Evolutionary conservation across 208 protist genomes (phyloP), one percentile per base, ranked within the genome.

Genomic region (Borovskyia barvae): DNA sequence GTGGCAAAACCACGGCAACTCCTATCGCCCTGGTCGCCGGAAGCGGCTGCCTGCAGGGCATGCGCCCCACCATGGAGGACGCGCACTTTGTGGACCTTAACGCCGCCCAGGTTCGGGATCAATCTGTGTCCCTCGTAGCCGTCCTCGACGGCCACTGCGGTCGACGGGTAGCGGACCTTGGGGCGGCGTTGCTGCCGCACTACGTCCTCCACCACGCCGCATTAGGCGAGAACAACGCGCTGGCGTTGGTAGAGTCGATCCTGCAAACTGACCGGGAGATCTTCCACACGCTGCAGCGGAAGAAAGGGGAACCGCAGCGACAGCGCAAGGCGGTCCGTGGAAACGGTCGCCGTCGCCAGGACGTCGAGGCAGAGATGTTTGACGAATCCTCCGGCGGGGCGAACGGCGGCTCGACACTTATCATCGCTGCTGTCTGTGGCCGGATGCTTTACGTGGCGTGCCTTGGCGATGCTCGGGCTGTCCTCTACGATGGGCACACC

Each of bases 101-200:
- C 72, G 60, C 60, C 7, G 48, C 72, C 24, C 61, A 65, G 19
- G 80, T 75, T 12, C 68, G 65, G 5, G 84, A 69, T n/a, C 77
- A 88, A 66, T 62, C 77, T 1, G 68, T 93, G 26, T 81, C 74
- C 24, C 54, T 90, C 14, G 32, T 88, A 9, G 86, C 71, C 14
- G 80, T 93, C 46, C 69, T 88, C 28, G 86, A 93, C 63, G 86
- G 86, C n/a, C 86, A 93, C 70, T 93, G 86, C 57, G 86, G 86
- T 14, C 75, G 77, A 8, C 78, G 70, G 26, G 86, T 93, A 29
- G 82, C 86, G 8, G 77, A 87, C 25, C 56, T 90, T 4, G 82
- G 68, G 5, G 66, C 74, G 9, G 74, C 73, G 55, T 78, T 70
- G 52, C 64, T 93, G 37, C 86, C 86, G 3, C 68, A 85, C 29